Evolutionary conservation across 306 rosid genomes (phyloP).

Genomic region (Psophocarpus tetragonolobus): DNA sequence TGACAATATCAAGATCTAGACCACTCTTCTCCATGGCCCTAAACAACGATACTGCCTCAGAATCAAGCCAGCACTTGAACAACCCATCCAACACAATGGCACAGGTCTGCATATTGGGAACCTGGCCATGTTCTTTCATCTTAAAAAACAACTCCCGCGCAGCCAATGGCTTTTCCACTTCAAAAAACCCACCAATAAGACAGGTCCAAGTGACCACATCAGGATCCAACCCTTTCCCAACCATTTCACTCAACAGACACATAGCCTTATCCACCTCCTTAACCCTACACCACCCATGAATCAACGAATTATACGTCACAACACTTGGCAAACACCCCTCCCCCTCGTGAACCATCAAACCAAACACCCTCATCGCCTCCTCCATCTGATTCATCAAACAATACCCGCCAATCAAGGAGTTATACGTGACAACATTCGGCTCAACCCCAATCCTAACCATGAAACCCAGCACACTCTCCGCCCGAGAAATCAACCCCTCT

Average conservation of each 20-base stretch:
- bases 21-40: slow-evolving; percentile 30
- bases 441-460: slow-evolving; percentile 36
- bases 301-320: slow-evolving; percentile 34
- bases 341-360: slow-evolving; percentile 18
- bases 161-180: slow-evolving; percentile 31
- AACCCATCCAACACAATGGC: slow-evolving; percentile 32
- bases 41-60: slow-evolving; percentile 36
- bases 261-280: slow-evolving; percentile 36
- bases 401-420: slow-evolving; percentile 38
- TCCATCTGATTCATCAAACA: slow-evolving; percentile 35
- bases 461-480: slow-evolving; percentile 14
- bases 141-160: slow-evolving; percentile 36
- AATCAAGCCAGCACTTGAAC: slow-evolving; percentile 30
- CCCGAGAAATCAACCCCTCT: slow-evolving; percentile 35
- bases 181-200: slow-evolving; percentile 37
- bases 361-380: slow-evolving; percentile 30
- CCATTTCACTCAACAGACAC: slow-evolving; percentile 35
- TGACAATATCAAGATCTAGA: slow-evolving; percentile 30
- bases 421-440: slow-evolving; percentile 45
- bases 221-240: slow-evolving; percentile 33
- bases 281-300: slow-evolving; percentile 33
- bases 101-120: slow-evolving; percentile 40
- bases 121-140: slow-evolving; percentile 25
- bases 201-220: slow-evolving; percentile 36
- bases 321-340: slow-evolving; percentile 24